phyloP scores from a whole-genome alignment of 2,329 filamentous ascomycete genomes.

The Pyrenochaeta sp. region DNA sequence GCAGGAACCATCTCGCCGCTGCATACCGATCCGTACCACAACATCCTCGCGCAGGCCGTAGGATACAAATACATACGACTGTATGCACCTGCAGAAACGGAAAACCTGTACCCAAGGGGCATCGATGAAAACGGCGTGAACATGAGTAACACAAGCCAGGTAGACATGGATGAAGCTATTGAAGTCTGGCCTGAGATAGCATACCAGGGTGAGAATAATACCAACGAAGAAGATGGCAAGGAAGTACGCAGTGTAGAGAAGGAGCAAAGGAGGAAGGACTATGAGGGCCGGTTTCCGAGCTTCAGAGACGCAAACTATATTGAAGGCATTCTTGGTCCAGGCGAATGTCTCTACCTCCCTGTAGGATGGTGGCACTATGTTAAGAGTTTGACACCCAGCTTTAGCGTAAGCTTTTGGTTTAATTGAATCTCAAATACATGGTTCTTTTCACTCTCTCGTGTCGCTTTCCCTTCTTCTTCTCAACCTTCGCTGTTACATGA shows the following conservation, averaged over 20 bases:
- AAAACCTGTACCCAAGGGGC: conserved; percentile 67
- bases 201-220: conserved; percentile 28
- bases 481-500: no score
- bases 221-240: conserved; percentile 51
- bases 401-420: conserved; percentile 97
- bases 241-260: not conserved
- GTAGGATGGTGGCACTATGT: conserved; percentile 99
- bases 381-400: conserved; percentile 81
- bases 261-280: conserved; percentile 13
- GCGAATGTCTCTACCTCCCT: conserved; percentile 88
- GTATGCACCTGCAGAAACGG: conserved; percentile 73
- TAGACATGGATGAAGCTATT: conserved; percentile 78
- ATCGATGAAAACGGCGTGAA: conserved; percentile 74
- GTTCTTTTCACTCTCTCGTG: no score
- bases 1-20: conserved; percentile 87
- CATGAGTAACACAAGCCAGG: conserved; percentile 87
- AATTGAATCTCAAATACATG: conserved; percentile 24
- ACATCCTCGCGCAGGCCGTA: conserved; percentile 87
- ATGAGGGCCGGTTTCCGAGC: conserved; percentile 54
- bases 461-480: no score
- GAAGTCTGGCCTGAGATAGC: conserved; percentile 48
- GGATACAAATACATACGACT: conserved; percentile 92
- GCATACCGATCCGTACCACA: conserved; percentile 94
- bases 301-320: conserved; percentile 71
- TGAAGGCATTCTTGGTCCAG: conserved; percentile 81